phyloP scores from a whole-genome alignment of 345 rosid genomes.

The Arabidopsis suecica region DNA sequence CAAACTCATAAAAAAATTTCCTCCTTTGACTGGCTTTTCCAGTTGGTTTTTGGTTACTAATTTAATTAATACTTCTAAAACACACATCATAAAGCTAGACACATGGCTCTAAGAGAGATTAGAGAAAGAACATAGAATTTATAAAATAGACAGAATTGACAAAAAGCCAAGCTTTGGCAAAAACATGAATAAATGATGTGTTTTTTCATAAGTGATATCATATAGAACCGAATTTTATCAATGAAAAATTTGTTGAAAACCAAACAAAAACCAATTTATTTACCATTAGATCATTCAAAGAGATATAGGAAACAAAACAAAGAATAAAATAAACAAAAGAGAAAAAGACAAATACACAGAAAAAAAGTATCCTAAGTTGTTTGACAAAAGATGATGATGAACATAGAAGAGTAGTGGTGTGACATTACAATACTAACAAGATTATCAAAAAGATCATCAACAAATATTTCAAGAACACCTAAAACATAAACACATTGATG shows the following conservation, averaged over 20 bases:
- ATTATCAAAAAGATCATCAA: conserved; percentile 13
- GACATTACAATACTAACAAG: background rate
- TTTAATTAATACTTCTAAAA: conserved; percentile 14
- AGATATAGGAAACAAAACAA: background rate
- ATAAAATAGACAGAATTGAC: background rate
- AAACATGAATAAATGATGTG: background rate
- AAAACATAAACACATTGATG: conserved; percentile 21
- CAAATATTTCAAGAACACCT: conserved; percentile 21
- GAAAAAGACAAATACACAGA: conserved; percentile 24
- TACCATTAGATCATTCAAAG: background rate
- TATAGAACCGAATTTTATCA: background rate
- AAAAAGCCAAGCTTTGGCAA: background rate
- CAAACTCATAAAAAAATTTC: conserved; percentile 30
- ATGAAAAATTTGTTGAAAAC: background rate
- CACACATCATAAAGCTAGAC: conserved; percentile 28
- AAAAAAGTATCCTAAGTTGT: conserved; percentile 16
- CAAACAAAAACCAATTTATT: background rate
- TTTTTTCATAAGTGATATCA: background rate
- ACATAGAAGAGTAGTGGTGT: background rate
- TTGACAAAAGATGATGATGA: conserved; percentile 3
- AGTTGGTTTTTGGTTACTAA: conserved; percentile 13
- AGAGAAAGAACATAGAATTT: background rate
- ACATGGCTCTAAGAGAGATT: conserved; percentile 14
- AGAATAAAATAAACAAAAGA: conserved; percentile 4
- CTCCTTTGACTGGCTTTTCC: conserved; percentile 43